Base-by-base conservation (phyloP, 202 grass and related monocot species). In the Bolboschoenoplectus hybrid region DNA sequence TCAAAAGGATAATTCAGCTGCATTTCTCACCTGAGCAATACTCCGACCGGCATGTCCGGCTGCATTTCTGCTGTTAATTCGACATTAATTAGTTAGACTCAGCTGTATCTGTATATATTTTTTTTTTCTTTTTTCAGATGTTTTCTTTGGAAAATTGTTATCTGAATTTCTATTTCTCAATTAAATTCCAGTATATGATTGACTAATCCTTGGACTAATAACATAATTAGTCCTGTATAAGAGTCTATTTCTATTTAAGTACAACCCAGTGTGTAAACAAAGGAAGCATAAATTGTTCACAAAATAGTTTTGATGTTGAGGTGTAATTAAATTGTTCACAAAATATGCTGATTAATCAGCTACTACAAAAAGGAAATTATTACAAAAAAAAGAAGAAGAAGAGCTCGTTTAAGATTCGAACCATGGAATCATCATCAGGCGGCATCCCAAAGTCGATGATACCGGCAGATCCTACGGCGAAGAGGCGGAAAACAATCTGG, bases 11-110 rank as follows among this genome's bases (percentile, higher is more conserved):
- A 44, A 44, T 44, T 44, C 43, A 44, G 43, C 43, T 44, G 43
- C 43, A 44, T 44, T 44, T 72, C 84, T 35, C 80, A 92, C 95
- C 87, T 11, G 65, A 9, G 87, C 95, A 97, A 84, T 91, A 84
- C 19, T 88, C 60, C 12, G 93, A 97, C 57, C 92, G 87, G 85
- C 95, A 97, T 60, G 55, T 88, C 20, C 88, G 78, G 87, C 95
- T 95, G 87, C 95, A 97, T 39, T 90, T 62, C 83, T 91, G 86
- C 75, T 65, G 4, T 68, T 57, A 67, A 57, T 53, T 68, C 14
- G 70, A 70, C 62, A 53, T 50, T 32, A 71, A 20, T 36, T 68
- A 83, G 60, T 65, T 49, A 63, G 62, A 43, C 9, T 50, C 6
- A 82, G 20, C 7, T 82, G 13, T 13, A 19, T 14, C 7, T 63